These are phyloP conservation scores for Paramecium octaurelia DNA, from an alignment of 73 alveolate species.

Conservation along the genomic window DNA sequence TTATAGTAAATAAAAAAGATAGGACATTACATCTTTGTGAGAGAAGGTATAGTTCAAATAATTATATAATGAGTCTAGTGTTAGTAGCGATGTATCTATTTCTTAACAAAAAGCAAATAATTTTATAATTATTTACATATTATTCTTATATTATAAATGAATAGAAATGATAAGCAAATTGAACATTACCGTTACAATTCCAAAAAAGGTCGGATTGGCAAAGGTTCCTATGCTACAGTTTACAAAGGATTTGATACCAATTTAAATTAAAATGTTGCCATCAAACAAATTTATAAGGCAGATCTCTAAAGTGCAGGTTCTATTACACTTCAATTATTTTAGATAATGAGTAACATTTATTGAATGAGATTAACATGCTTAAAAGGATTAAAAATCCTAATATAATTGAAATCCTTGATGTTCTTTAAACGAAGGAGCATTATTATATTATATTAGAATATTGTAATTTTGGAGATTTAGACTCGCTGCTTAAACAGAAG, in stretches of 20 bases:
- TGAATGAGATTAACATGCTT: constrained; percentile 38
- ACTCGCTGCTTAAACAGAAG: neutral
- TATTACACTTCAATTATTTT: neutral
- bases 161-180: constrained; percentile 3
- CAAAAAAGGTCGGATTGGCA: constrained; percentile 39
- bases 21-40: too few relatives aligned
- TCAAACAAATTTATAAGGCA: constrained; percentile 15
- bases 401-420: constrained; percentile 48
- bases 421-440: constrained; percentile 42
- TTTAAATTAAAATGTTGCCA: constrained; percentile 55
- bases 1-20: too few relatives aligned
- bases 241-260: constrained; percentile 37
- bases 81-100: too few relatives aligned
- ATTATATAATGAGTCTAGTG: too few relatives aligned
- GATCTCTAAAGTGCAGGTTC: constrained; percentile 36
- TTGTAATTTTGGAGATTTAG: constrained; percentile 55
- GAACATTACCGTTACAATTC: constrained; percentile 8
- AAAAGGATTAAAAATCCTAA: constrained; percentile 13
- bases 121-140: neutral
- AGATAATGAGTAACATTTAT: constrained; percentile 24
- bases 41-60: too few relatives aligned
- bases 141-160: neutral
- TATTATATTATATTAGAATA: constrained; percentile 45
- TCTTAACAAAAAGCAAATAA: neutral
- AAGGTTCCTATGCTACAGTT: constrained; percentile 60